Base-by-base conservation (phyloP, 2,329 filamentous ascomycete species). In the Ascochyta lentis region DNA sequence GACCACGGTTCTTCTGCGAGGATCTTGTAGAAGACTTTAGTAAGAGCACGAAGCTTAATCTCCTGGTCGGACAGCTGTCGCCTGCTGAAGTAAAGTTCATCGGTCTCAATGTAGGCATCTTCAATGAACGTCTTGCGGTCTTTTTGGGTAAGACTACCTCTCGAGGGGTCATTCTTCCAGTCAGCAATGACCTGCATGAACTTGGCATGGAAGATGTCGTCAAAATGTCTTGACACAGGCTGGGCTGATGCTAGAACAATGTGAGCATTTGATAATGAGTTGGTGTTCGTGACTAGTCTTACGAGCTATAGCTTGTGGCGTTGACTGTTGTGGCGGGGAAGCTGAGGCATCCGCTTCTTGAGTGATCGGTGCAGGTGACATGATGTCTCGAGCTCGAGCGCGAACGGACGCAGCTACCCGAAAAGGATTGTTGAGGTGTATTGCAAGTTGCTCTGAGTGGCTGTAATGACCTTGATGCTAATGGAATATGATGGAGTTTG, bases 1-100 rank as follows among this genome's bases (percentile, higher is more conserved):
- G 68, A 68, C 73, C 73, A 76, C 1, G 73, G 72, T 39, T 76
- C 71, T 33, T 76, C 73, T 10, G 72, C 71, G n/a, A 76, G 63
- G 9, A 75, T 67, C 47, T 71, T 72, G 61, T 70, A 73, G 44
- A 76, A 73, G 45, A 76, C 70, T 42, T 73, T 73, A 53, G 72
- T 75, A 7, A 76, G 66, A 37, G 73, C 72, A 49, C 70, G 70
- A 29, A 75, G 61, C 58, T 74, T 74, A 57, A 69, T 66, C 19
- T 76, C 70, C 27, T 65, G 57, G 47, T 74, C 71, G 15, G 60
- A 56, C 15, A 74, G 60, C 24, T 59, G 56, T 24, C 71, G 70
- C 38, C 53, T 53, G 16, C 66, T 69, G 39, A 72, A 76, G 54
- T 65, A 71, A 24, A 61, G 37, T 33, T 66, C 55, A 54, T 76